Evolutionary conservation across 495 filamentous ascomycete genomes (phyloP), one percentile per base, ranked within the genome.

Genomic region (Aspergillus nidulans): DNA sequence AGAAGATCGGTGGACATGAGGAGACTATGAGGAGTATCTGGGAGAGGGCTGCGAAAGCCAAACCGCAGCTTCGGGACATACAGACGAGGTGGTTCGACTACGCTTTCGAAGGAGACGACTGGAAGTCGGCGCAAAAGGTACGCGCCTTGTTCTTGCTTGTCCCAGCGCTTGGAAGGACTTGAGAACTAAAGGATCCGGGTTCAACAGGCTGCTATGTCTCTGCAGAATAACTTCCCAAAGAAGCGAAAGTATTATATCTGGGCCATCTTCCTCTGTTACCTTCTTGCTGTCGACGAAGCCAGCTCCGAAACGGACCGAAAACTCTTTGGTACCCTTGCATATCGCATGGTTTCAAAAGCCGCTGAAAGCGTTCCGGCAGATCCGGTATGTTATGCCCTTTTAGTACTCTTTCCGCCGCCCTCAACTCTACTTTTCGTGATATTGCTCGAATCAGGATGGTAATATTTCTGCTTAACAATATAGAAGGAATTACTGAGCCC

Each of bases 71-170:
- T 55, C 68, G 73, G 47, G 70, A 73, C 5, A 63, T 85, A n/a
- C 75, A 82, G 48, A 71, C 67, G 57, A 69, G 70, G 45, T 85
- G 83, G 81, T 81, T 85, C 42, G 65, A 64, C 19, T 66, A 68
- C 16, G 73, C 74, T 12, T 77, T 81, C 49, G 66, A 76, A 21
- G 64, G 61, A 46, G 59, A 71, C 43, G 73, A 82, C 55, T 85
- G 79, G 76, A 78, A 77, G 54, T 77, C 76, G 8, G 82, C 83
- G 12, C 81, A 84, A 54, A 81, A 83, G 75, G 76, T 80, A 49
- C 36, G 70, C 30, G 23, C 41, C 10, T 39, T n/a, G 23, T 42
- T 6, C 18, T 50, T 41, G n/a, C 3, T 7, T 19, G 26, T 18
- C 2, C 41, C 16, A 20, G 6, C 49, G 6, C 41, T 8, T 23